Evolutionary conservation across 306 rosid genomes (phyloP), one percentile per base, ranked within the genome.

Genomic region (Ochetophila trinervis): DNA sequence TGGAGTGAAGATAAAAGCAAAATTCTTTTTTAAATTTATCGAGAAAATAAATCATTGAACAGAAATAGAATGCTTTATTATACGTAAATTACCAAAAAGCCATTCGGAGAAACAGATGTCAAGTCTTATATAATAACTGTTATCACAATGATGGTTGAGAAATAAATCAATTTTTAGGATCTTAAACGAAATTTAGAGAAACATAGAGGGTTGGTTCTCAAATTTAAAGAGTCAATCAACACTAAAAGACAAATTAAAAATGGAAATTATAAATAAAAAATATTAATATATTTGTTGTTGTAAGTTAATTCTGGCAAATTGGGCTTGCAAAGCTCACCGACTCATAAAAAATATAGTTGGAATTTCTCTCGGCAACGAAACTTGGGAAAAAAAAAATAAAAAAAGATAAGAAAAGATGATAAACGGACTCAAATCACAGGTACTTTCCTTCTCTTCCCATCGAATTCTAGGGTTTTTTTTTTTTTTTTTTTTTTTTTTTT

Each of bases 341-440:
- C 72, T 68, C 75, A 1, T 16, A 40, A 66, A 77, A 50, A 65
- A 56, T 32, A 67, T 59, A 64, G 68, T 54, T 73, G 65, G 65
- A 63, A 14, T 35, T 13, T 60, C 68, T 49, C 52, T 15, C 54
- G 6, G 23, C 19, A 4, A 40, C 45, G 45, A 49, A 49, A 56
- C 6, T 14, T 17, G 34, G 47, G 19, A 34, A 60, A 49, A 5
- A 18, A 15, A 74, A 36, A 35, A 55, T 35, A 16, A 57, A 13
- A 27, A 70, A 66, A 5, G 6, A 56, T 20, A 21, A 27, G 22
- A 4, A 23, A 35, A 65, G 66, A 11, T 36, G 16, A 60, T 37
- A 7, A 53, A 73, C 76, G 77, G 68, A 74, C 69, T 71, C 72
- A 56, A 53, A 63, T 71, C 81, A 21, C 86, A 74, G 90, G 87